These are phyloP conservation scores for Terana coerulea DNA, from an alignment of 768 basidiomycete species.

Conservation along the genomic window DNA sequence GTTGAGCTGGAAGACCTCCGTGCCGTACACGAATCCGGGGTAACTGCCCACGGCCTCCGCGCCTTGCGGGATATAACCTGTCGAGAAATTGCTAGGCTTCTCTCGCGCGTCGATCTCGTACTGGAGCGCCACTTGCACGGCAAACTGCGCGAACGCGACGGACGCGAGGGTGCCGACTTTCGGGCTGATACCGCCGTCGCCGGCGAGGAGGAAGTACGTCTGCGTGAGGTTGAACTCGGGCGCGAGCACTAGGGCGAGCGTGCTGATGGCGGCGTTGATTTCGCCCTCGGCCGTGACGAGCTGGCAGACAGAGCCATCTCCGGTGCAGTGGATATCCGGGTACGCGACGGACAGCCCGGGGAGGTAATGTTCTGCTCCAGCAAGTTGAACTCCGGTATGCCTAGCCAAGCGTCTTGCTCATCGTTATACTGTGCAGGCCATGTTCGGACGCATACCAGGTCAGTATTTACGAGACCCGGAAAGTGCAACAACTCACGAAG, in stretches of 20 bases:
- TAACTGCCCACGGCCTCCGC: constrained; percentile 24
- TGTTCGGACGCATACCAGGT: too few species aligned
- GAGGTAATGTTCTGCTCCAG: constrained; percentile 32
- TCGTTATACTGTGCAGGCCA: not conserved
- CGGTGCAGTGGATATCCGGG: constrained; percentile 35
- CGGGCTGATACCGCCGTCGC: constrained; percentile 39
- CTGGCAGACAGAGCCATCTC: constrained; percentile 32
- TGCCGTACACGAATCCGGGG: too few species aligned
- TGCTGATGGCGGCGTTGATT: constrained; percentile 42
- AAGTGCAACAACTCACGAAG: too few species aligned
- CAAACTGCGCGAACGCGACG: constrained; percentile 36
- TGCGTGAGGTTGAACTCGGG: constrained; percentile 35
- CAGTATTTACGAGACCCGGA: too few species aligned
- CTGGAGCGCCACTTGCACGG: constrained; percentile 36
- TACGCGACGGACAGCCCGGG: constrained; percentile 36
- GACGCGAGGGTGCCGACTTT: constrained; percentile 33
- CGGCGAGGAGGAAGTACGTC: constrained; percentile 41
- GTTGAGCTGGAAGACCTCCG: constrained; percentile 44
- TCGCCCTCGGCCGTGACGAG: constrained; percentile 35
- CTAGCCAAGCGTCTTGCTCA: constrained; percentile 22
- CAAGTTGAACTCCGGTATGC: constrained; percentile 26
- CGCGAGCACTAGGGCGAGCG: constrained; percentile 30
- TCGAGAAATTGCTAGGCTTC: constrained; percentile 41
- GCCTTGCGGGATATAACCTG: constrained; percentile 35
- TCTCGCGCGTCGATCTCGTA: constrained; percentile 42